Base-by-base conservation (phyloP, 2,329 filamentous ascomycete species). In the Alternaria tenuissima region DNA sequence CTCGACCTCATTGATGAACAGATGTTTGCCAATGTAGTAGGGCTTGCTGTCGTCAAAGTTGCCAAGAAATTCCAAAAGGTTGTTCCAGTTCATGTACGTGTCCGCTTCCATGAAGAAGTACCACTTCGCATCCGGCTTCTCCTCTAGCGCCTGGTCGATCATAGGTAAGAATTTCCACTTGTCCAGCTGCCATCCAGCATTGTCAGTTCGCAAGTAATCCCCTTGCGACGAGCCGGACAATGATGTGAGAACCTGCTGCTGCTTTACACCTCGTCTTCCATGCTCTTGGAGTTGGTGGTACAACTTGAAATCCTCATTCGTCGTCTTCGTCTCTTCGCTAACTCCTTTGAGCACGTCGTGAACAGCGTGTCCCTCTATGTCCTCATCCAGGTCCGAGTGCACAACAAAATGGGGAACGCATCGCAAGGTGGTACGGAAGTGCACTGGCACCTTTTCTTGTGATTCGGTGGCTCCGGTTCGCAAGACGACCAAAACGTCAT, bases 391-490 rank as follows among this genome's bases (percentile, higher is more conserved):
- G 69, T 89, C 87, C 42, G 86, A 88, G 71, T 86, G 85, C 58
- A 89, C 81, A 36, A 84, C 78, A 59, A 83, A 85, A 73, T 87
- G 74, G 42, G 84, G 83, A 59, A 86, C 80, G 73, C 86, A 88
- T 69, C 80, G 80, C 41, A 88, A 77, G 0, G 85, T 87, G 0
- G 86, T 87, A 57, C 81, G 74, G 66, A 87, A 82, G 72, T 88
- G 86, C 14, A 84, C 78, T 3, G 86, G 86, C 11, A 88, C 78
- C 69, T 87, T 88, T 51, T 85, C 81, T 46, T 80, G 79, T 18
- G 85, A 82, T 72, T 88, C 86, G 16, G 85, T 87, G 16, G 86
- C 85, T 42, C 87, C 87, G 2, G 87, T 88, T 62, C 86, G 85
- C 63, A 89, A 78, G n/a, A 87, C 79, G 5, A 88, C 82, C 26